Evolutionary conservation across 202 grass and related monocot species (phyloP), one percentile per base, ranked within the genome.

Genomic region (Bolboschoenoplectus hybrid): DNA sequence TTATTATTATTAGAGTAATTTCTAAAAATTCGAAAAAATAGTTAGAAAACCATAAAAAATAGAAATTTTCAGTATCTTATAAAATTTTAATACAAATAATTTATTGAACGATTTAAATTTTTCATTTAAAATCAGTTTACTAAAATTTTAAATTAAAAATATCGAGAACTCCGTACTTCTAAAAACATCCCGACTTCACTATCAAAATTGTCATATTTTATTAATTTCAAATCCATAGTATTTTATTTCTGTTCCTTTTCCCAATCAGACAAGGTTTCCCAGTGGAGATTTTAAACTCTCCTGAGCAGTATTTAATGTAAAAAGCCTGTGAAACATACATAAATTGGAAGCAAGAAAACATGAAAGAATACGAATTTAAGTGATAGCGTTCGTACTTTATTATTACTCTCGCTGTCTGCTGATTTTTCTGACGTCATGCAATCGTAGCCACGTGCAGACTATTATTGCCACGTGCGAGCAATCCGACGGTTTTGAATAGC

Each of bases 371-470:
- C 40, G 5, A 46, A 71, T 71, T 46, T 17, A 71, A 71, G 67
- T 2, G 6, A 44, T 26, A 26, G 26, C 26, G 26, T 4, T 17
- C 35, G 67, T 19, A 71, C 16, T 46, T 70, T 71, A 44, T 45
- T 45, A n/a, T 14, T 26, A 26, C 26, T 26, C 26, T 26, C 26
- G 26, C 26, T 45, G 39, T 71, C 40, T 7, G 13, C 16, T 71
- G 5, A 70, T n/a, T 71, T 70, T 46, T 19, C 7, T 63, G 43
- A 74, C 17, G 44, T 74, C 3, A 50, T 74, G 44, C 45, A 74
- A 50, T 43, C 44, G 46, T 50, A 74, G 45, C 71, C 71, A 35
- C 71, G 71, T 74, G 71, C 47, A 52, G 51, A 26, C 13, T 34
- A 45, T 51, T 46, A 50, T 17, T 32, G 70, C 8, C 16, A 7